Evolutionary conservation across 768 basidiomycete genomes (phyloP).

Genomic region (Rhodotorula paludigena): DNA sequence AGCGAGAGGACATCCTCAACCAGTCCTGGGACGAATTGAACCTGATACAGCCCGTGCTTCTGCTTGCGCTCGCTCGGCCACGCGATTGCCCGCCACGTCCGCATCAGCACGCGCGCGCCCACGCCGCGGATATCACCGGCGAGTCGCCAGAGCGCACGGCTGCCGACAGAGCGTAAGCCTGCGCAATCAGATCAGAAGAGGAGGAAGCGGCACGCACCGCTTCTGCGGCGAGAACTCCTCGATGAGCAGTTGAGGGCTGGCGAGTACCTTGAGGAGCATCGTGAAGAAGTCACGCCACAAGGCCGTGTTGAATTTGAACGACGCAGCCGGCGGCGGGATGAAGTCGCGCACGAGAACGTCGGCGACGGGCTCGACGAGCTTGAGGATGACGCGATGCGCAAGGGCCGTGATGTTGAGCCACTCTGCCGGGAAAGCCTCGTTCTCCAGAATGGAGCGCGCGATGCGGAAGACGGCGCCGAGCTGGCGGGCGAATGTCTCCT

Average conservation of each 20-base stretch:
- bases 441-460: slow-evolving; percentile 70
- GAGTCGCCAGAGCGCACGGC: slow-evolving; percentile 91
- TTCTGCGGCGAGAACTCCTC: slow-evolving; percentile 95
- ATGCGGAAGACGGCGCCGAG: slow-evolving; percentile 77
- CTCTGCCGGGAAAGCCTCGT: slow-evolving; percentile 78
- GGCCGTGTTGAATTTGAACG: slow-evolving; percentile 63
- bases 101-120: slow-evolving; percentile 71
- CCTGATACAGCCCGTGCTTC: slow-evolving; percentile 42
- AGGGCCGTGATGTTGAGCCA: slow-evolving; percentile 91
- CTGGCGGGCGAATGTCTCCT: slow-evolving; percentile 65
- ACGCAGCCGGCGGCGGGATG: slow-evolving; percentile 63
- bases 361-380: slow-evolving; percentile 77
- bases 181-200: neutral
- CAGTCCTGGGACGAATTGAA: slow-evolving; percentile 48
- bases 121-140: slow-evolving; percentile 92
- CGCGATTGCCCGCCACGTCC: slow-evolving; percentile 79
- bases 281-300: slow-evolving; percentile 78
- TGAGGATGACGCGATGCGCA: slow-evolving; percentile 79
- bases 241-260: slow-evolving; percentile 84
- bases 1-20: slow-evolving; percentile 86
- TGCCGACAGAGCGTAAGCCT: slow-evolving; percentile 80
- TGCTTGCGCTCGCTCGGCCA: slow-evolving; percentile 50
- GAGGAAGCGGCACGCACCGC: neutral
- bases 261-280: slow-evolving; percentile 72
- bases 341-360: slow-evolving; percentile 73